Conservation (phyloP, 1,284 basidiomycete species). For the Stygiomarasmius scandens region DNA sequence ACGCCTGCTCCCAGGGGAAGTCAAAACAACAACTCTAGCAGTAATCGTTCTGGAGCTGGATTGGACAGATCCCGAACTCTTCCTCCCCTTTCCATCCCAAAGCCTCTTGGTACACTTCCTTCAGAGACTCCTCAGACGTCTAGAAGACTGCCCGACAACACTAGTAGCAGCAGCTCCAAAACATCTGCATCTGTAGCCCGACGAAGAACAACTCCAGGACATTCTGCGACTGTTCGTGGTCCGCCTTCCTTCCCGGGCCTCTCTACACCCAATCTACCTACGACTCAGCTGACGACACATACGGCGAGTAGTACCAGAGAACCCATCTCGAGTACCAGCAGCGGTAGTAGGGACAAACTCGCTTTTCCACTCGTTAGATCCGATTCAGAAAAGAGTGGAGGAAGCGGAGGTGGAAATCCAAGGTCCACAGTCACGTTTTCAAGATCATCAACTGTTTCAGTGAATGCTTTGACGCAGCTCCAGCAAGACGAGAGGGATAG, state of each 20-base stretch:
- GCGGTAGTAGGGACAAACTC: constrained; percentile 25
- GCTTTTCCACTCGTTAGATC: constrained; percentile 47
- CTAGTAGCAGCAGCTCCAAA: background rate
- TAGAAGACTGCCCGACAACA: background rate
- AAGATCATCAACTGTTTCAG: constrained; percentile 54
- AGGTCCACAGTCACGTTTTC: constrained; percentile 56
- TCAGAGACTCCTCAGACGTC: constrained; percentile 48
- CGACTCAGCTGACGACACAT: constrained; percentile 69
- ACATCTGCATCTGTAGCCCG: constrained; percentile 28
- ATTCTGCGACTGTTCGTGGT: constrained; percentile 57
- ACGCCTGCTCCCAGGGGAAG: constrained; percentile 48
- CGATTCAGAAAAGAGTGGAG: constrained; percentile 43
- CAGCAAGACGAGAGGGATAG: constrained; percentile 35
- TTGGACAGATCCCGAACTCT: constrained; percentile 42
- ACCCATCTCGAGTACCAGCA: background rate
- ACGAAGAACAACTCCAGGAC: constrained; percentile 46
- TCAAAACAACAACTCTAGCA: constrained; percentile 4
- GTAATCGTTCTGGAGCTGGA: constrained; percentile 13
- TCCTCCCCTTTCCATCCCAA: constrained; percentile 54
- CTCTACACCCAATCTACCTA: constrained; percentile 56
- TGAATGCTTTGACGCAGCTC: constrained; percentile 55
- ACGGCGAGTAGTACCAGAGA: constrained; percentile 49
- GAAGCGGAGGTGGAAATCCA: constrained; percentile 30
- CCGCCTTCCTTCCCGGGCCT: constrained; percentile 43
- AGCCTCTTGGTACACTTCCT: constrained; percentile 60